Base-by-base conservation (phyloP, 768 basidiomycete species). In the Multifurca ochricompacta region DNA sequence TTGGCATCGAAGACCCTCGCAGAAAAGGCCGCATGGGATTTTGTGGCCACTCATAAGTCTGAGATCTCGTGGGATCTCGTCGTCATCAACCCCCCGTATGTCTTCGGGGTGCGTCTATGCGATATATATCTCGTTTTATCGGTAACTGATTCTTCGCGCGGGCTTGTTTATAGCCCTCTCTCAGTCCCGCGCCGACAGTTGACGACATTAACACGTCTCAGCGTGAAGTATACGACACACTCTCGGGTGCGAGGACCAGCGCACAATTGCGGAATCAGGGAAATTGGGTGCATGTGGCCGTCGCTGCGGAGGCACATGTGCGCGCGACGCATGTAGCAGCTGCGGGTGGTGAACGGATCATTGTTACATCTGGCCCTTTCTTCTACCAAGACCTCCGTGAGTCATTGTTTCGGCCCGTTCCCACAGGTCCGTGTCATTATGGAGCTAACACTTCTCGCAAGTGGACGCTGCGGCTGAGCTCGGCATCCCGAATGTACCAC, bases 1-100 rank as follows among this genome's bases (percentile, higher is more conserved):
- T 62, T 72, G 18, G 81, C 76, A 6, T 67, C 75, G n/a, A 85
- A 85, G 71, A 73, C 73, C 0, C 70, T 82, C 6, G 81, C 83
- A 2, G 83, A 86, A n/a, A 72, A 69, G 61, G 75, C 76, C 11
- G 79, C 79, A 6, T 82, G 80, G 80, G 67, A 69, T 6, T 76
- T 73, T 58, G 63, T 74, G 32, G 64, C 75, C 28, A 56, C 74
- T 48, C 69, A 80, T 57, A 75, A 78, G 51, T 44, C 36, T 11
- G 64, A 69, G 36, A 63, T 79, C 23, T 56, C 64, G 2, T 82
- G 77, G 76, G 82, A 82, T 57, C 59, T 84, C 19, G 69, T 73
- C 1, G 73, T 74, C 8, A 56, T 83, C 34, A 77, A 78, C 61
- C 82, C 82, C 19, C 78, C 82, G 10, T 78, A 2, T 13, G 32